Base-by-base conservation (phyloP, 495 filamentous ascomycete species). In the Trypethelium eluteriae region DNA sequence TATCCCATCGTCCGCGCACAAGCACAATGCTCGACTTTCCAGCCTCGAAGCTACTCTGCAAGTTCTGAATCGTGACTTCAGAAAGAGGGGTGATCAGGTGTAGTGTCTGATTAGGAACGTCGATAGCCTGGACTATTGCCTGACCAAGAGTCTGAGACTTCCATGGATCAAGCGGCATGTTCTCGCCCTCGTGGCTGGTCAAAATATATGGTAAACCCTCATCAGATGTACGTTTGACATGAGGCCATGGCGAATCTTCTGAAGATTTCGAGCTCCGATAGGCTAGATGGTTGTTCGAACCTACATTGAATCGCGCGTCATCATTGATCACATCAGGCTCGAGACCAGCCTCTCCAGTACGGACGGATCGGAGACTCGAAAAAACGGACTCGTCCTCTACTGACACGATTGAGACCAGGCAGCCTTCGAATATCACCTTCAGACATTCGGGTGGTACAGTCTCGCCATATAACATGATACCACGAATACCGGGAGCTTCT, bases 1-100 rank as follows among this genome's bases (percentile, higher is more conserved):
- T 73, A 66, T 86, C 84, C 56, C 85, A 82, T 73, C 79, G 82
- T 2, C 84, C 84, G 50, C 79, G 79, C 5, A 88, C 79, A n/a
- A 86, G 74, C 2, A 85, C 81, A 38, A 74, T 34, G 25, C 44
- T 63, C 47, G 64, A 32, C 14, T 39, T 12, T 9, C 5, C 34
- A 36, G 53, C 32, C 32, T 14, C 32, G 32, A 11, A 59, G 10
- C 18, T 36, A 9, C 38, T 36, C 61, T 34, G 50, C 12, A 73
- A 38, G 3, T 16, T 32, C 16, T 65, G 62, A 34, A 72, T 65
- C 1, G 66, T 57, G n/a, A 7, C 41, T 32, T 70, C 62, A 2
- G 76, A 47, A 12, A 85, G 73, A 3, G 85, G 83, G 11, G 80
- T 83, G 1, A 87, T 67, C 12, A 86, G 66, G 64, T 86, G 84